These are phyloP conservation scores for Theobroma cacao DNA, from an alignment of 345 rosid species.

Conservation along the genomic window DNA sequence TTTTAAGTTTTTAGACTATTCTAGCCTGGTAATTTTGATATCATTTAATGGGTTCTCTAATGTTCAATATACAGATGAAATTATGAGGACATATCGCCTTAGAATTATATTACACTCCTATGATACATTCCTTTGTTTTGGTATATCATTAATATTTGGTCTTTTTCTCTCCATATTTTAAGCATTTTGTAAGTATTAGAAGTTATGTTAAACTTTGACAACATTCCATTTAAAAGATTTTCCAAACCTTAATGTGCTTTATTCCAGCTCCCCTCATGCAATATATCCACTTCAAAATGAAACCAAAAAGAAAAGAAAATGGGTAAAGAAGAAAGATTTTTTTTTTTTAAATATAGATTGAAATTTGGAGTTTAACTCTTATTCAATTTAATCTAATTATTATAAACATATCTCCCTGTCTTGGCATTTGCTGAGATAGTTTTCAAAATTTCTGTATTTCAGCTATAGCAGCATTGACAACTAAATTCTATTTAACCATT, in stretches of 20 bases:
- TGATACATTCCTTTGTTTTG: neutral
- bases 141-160: neutral
- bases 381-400: neutral
- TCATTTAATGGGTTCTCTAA: neutral
- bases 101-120: neutral
- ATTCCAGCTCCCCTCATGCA: neutral
- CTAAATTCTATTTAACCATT: neutral
- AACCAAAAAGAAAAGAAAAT: neutral
- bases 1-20: neutral
- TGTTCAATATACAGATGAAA: neutral
- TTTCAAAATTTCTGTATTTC: neutral
- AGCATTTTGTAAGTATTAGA: neutral
- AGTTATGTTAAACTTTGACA: no score
- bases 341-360: neutral
- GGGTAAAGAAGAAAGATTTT: neutral
- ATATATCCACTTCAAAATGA: neutral
- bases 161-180: neutral
- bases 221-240: no score
- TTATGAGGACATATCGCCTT: neutral
- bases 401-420: neutral
- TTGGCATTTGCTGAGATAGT: neutral
- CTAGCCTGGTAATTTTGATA: neutral
- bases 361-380: neutral
- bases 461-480: neutral
- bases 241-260: neutral